Conservation (phyloP, 441 rosid genomes). For the Manihot esculenta region DNA sequence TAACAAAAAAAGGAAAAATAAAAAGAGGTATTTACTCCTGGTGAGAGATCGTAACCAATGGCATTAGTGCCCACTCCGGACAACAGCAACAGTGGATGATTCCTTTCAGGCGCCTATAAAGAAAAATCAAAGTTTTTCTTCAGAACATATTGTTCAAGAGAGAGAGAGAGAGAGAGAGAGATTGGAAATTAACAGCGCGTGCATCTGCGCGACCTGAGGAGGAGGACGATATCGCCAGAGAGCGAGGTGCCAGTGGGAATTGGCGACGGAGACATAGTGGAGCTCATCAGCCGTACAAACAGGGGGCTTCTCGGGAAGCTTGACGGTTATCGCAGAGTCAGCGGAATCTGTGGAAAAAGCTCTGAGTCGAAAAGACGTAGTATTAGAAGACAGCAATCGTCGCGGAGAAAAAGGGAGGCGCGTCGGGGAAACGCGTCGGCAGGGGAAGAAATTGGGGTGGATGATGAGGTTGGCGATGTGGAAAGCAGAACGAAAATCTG, state of each 20-base stretch:
- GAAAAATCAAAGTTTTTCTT: not conserved
- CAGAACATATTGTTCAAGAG: not conserved
- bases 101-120: constrained; percentile 69
- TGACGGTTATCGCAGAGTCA: constrained; percentile 12
- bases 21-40: constrained; percentile 43
- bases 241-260: constrained; percentile 87
- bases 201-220: constrained; percentile 45
- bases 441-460: not conserved
- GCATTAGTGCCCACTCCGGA: constrained; percentile 98
- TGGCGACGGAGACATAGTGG: constrained; percentile 67
- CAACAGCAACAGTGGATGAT: constrained; percentile 76
- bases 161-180: too few species aligned
- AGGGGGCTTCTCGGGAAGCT: constrained; percentile 58
- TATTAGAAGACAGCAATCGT: not conserved
- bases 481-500: constrained; percentile 54
- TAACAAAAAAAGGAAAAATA: not conserved
- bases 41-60: constrained; percentile 92
- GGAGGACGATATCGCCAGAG: constrained; percentile 92
- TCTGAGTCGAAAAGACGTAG: constrained; percentile 29
- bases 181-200: not conserved
- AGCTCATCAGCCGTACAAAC: constrained; percentile 88
- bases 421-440: constrained; percentile 18
- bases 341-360: constrained; percentile 51
- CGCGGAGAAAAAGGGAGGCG: constrained; percentile 20
- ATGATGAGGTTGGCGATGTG: constrained; percentile 29